Evolutionary conservation across 306 rosid genomes (phyloP), one percentile per base, ranked within the genome.

Genomic region (Cucurbita maxima): DNA sequence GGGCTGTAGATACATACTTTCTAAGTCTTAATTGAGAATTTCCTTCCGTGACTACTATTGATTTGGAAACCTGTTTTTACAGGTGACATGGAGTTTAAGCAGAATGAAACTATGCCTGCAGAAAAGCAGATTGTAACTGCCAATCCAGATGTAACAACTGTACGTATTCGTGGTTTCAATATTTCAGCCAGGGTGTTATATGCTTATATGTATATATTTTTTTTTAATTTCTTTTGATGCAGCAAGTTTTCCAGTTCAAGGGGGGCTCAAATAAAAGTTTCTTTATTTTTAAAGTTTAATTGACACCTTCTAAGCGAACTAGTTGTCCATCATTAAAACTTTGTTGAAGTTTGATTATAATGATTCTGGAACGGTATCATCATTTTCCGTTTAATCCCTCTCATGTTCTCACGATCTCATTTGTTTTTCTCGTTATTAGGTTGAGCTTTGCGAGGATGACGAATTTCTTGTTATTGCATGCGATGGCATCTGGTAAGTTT

Each of bases 11-110:
- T 87, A 82, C 71, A 48, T 36, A 51, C 18, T 50, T 71, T 14
- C 30, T 45, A 1, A 7, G 59, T 51, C 58, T 50, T 50, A 37
- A 51, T 20, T 16, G 19, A 44, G 56, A 53, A 62, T 58, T 41
- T 68, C 43, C 30, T 56, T 37, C 41, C 20, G 75, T 60, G 11
- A 72, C 52, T 14, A 71, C 19, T 45, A 37, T 60, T 79, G 20
- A 55, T 53, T 59, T 80, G 45, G 58, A 55, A 45, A 14, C 13
- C 73, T 41, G 38, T 66, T 76, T 51, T 77, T 81, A 69, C 88
- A 91, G 97, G 97, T 75, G 99, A 94, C 75, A 75, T 54, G 77
- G 97, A 94, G 74, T 89, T 94, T 90, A 94, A 94, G 92, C 95
- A 84, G 81, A 91, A 86, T 72, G 85, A 89, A 81, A 71, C 13